These are phyloP conservation scores for Fraxinus anomala DNA, from an alignment of 257 asterid genomes.

Conservation along the genomic window DNA sequence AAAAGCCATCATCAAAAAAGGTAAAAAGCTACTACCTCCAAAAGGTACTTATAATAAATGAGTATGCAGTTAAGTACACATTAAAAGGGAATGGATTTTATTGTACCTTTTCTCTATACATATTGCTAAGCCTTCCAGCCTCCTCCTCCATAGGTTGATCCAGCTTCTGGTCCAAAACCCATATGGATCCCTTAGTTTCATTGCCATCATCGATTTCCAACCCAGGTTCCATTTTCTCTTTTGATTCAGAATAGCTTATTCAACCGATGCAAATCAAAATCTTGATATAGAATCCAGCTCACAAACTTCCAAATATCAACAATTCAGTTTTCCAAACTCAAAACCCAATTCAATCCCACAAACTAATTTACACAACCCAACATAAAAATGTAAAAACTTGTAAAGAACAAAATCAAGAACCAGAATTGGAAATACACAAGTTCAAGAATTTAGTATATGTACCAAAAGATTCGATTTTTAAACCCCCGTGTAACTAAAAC, in stretches of 20 bases:
- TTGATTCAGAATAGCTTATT: conserved; percentile 14
- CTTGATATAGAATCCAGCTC: conserved; percentile 9
- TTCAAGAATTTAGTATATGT: neutral
- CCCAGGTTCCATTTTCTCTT: conserved; percentile 50
- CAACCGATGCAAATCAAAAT: conserved; percentile 21
- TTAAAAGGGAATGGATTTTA: conserved; percentile 9
- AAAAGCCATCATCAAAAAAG: conserved; percentile 9
- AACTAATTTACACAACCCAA: conserved; percentile 19
- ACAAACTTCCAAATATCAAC: neutral
- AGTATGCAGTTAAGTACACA: neutral
- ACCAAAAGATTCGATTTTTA: neutral
- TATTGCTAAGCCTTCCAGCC: conserved; percentile 79
- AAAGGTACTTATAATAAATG: neutral
- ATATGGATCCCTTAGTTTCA: conserved; percentile 82
- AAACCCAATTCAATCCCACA: conserved; percentile 27
- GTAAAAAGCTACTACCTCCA: conserved; percentile 7
- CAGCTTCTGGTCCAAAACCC: conserved; percentile 96
- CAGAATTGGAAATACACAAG: neutral
- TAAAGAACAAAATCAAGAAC: too few species aligned
- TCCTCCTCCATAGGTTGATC: conserved; percentile 99
- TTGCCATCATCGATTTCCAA: conserved; percentile 56
- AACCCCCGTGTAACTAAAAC: neutral
- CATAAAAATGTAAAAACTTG: too few species aligned
- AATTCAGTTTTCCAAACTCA: conserved; percentile 18
- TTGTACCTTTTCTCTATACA: conserved; percentile 87